Percentiles rank a stretch among this genome's conserved stretches.
Conservation (phyloP, 176 grass and related monocot genomes). For the Rhynchospora breviuscula region DNA sequence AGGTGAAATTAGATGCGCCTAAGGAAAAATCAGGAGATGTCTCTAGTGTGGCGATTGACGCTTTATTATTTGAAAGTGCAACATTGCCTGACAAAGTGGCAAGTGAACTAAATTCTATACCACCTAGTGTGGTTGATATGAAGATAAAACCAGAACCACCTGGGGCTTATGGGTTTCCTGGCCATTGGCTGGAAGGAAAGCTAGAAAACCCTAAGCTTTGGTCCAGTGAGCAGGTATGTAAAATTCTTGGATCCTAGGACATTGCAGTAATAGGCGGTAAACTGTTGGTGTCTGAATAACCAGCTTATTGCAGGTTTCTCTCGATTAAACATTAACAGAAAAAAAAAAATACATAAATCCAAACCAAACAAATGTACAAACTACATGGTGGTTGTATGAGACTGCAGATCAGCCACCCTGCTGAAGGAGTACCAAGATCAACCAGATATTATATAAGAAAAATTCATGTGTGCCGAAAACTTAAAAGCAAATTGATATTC, state of each 20-base stretch:
- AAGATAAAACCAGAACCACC: constrained; percentile 39
- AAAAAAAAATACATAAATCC: background rate
- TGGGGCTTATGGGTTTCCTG: constrained; percentile 54
- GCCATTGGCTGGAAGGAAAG: constrained; percentile 68
- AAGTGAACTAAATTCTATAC: constrained; percentile 24
- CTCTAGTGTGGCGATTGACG: constrained; percentile 60
- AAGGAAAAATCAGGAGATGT: constrained; percentile 50
- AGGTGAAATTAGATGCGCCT: constrained; percentile 75
- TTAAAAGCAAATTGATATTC: background rate
- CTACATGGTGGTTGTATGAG: background rate
- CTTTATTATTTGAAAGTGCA: constrained; percentile 71
- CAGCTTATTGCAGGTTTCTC: constrained; percentile 14
- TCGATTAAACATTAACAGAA: constrained; percentile 31
- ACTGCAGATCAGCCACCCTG: background rate
- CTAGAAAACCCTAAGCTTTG: constrained; percentile 92
- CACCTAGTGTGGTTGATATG: constrained; percentile 49
- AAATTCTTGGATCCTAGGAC: constrained; percentile 8
- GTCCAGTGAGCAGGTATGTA: constrained; percentile 86
- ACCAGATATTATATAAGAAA: background rate
- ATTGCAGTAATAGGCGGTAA: background rate
- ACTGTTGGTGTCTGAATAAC: constrained; percentile 1
- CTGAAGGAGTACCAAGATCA: background rate
- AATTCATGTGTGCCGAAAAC: background rate
- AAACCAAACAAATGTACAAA: constrained; percentile 1
- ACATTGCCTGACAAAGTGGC: constrained; percentile 30